A percentile compares a stretch with the other conserved stretches of the same genome.
These are phyloP conservation scores for Pseudocercospora vitis DNA, from an alignment of 2,329 filamentous ascomycete species.

Conservation along the genomic window DNA sequence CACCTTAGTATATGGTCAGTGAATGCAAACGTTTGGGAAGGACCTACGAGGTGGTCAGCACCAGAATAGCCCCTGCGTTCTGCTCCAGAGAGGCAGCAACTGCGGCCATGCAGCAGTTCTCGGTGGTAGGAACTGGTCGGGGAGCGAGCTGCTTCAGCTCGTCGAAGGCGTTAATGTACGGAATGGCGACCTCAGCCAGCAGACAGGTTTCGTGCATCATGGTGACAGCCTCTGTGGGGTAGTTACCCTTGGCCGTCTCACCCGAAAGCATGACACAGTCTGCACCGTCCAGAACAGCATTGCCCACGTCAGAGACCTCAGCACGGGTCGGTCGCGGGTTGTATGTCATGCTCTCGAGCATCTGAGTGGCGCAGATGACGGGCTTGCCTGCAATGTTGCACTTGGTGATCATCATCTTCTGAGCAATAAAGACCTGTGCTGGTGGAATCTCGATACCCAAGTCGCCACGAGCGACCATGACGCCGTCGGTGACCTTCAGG, in stretches of 20 bases:
- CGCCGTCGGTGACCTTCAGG: slow-evolving; percentile 90
- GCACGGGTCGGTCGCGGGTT: slow-evolving; percentile 97
- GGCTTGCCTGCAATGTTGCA: slow-evolving; percentile 99
- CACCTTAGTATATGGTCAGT: slow-evolving; percentile 87
- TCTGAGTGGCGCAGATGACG: slow-evolving; percentile 97
- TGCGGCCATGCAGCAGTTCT: slow-evolving; percentile 96
- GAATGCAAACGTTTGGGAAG: slow-evolving; percentile 68
- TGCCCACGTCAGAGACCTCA: slow-evolving; percentile 97
- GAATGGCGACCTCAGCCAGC: slow-evolving; percentile 94
- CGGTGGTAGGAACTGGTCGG: slow-evolving; percentile 80
- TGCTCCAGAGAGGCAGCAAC: slow-evolving; percentile 94
- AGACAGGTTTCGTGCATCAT: slow-evolving; percentile 99
- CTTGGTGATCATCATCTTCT: slow-evolving; percentile 99
- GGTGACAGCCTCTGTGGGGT: slow-evolving; percentile 84
- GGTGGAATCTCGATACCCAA: slow-evolving; percentile 98
- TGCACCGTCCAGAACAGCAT: slow-evolving; percentile 94
- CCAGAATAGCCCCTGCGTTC: slow-evolving; percentile 93
- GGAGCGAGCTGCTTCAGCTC: slow-evolving; percentile 83
- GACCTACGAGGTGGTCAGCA: slow-evolving; percentile 80
- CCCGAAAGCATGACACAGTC: slow-evolving; percentile 99
- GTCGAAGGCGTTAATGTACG: slow-evolving; percentile 94
- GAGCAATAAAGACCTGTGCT: slow-evolving; percentile 96
- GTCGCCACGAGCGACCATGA: slow-evolving; percentile 99
- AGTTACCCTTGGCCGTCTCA: slow-evolving; percentile 96
- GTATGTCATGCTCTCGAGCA: slow-evolving; percentile 99